These are phyloP conservation scores for Aureobasidium sp. DNA, from an alignment of 2,329 filamentous ascomycete species.

Conservation along the genomic window DNA sequence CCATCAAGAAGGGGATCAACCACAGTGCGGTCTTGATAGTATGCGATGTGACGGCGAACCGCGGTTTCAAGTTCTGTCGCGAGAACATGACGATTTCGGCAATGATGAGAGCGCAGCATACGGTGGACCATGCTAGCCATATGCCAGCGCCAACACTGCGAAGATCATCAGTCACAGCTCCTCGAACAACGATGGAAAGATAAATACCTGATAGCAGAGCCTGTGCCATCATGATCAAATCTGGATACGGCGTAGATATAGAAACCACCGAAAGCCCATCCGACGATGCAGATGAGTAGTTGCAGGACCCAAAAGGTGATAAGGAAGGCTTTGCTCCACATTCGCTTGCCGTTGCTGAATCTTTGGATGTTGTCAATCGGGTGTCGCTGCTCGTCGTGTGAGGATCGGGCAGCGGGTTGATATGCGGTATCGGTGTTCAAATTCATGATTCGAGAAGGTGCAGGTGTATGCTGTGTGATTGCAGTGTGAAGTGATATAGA, in stretches of 20 bases:
- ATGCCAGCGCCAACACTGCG: neutral
- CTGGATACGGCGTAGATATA: neutral
- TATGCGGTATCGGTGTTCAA: neutral
- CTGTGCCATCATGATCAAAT: neutral
- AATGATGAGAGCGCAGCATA: neutral
- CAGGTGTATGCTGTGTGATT: too few species aligned
- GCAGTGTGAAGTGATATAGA: too few species aligned
- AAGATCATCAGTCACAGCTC: neutral
- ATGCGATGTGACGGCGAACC: neutral
- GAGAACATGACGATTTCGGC: slow-evolving; percentile 3
- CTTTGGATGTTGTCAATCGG: neutral
- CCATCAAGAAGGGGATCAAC: slow-evolving; percentile 3
- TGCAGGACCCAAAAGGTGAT: slow-evolving; percentile 4
- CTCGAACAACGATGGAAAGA: too few species aligned
- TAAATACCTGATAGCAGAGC: neutral
- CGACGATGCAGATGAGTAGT: neutral
- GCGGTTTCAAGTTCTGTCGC: neutral
- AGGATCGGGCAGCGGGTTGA: neutral
- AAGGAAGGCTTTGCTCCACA: slow-evolving; percentile 5
- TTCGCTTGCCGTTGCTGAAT: neutral
- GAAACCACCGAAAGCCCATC: neutral
- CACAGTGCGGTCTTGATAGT: slow-evolving; percentile 1
- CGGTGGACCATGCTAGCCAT: neutral
- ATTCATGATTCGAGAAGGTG: neutral
- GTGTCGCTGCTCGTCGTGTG: neutral